Base-by-base conservation (phyloP, 768 basidiomycete species). In the Tephrocybe sp. region DNA sequence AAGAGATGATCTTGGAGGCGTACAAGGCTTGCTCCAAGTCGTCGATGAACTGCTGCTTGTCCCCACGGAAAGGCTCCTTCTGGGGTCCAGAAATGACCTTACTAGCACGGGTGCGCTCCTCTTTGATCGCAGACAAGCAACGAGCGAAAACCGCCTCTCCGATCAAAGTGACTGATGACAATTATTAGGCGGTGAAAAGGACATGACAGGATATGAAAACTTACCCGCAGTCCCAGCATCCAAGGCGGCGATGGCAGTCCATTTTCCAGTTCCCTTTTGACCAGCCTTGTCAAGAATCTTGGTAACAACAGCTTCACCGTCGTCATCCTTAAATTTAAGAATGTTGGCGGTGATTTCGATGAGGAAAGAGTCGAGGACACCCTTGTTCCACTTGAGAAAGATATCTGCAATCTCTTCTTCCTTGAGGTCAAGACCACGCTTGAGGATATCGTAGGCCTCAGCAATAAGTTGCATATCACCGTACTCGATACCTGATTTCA, bases 401-500 rank as follows among this genome's bases (percentile, higher is more conserved):
- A 98, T 94, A 56, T 86, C 87, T 53, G 94, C 88, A 57, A 99
- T 98, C 73, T 99, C 97, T 52, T 77, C 77, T 64, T 97, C 93
- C 27, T 66, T 38, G 49, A 96, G 78, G 56, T 87, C 92, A 61
- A 98, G 87, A 54, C 96, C 96, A 60, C 93, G 90, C 79, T 92
- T 93, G 67, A 99, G 86, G 72, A 99, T 97, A 68, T 98, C 96
- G 69, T 99, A 99, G 5, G 92, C 94, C 73, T 99, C 97, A 53
- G 93, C 92, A 59, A 99, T 98, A 66, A 98, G 78, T 70, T 98
- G 96, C 97, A 99, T 99, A 74, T 99, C 97, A 62, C 92, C 95
- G 66, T 98, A 98, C 71, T 99, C 97, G 70, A 99, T 99, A 77
- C 96, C 96, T 95, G 57, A 27, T 34, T 27, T 43, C 49, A 40